Conservation (phyloP, 1,284 basidiomycete genomes). For the Cryptococcus jaspeensis region DNA sequence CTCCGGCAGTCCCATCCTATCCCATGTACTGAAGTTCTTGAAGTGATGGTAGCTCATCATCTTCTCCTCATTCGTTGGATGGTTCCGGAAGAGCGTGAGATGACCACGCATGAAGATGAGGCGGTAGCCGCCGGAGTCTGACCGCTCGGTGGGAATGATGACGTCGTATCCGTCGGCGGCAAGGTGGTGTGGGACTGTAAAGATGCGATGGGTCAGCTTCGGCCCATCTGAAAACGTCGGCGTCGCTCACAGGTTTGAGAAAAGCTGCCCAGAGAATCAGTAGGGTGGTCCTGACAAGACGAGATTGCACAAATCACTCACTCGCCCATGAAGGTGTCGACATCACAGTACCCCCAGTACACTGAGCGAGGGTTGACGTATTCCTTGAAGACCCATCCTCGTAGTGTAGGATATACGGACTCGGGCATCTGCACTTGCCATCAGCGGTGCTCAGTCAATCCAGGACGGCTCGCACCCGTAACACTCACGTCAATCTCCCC, state of each 20-base stretch:
- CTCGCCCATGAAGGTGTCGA: conserved; percentile 17
- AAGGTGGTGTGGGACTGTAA: conserved; percentile 16
- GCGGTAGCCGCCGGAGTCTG: conserved; percentile 3
- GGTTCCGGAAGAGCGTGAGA: conserved; percentile 12
- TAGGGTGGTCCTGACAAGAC: neutral
- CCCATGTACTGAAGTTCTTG: conserved; percentile 12
- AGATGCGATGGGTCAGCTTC: neutral
- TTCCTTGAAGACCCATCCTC: conserved; percentile 16
- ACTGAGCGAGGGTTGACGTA: conserved; percentile 10
- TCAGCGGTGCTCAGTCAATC: neutral
- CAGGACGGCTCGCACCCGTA: neutral
- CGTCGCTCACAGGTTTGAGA: conserved; percentile 12
- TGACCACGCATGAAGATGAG: conserved; percentile 19
- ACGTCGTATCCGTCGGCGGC: conserved; percentile 12
- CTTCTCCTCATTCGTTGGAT: conserved; percentile 7
- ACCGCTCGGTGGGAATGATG: conserved; percentile 8
- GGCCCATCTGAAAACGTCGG: no score
- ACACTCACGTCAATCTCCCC: neutral
- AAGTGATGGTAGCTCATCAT: conserved; percentile 12
- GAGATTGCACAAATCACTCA: conserved; percentile 5
- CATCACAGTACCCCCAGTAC: conserved; percentile 17
- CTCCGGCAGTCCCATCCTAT: neutral
- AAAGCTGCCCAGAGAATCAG: neutral
- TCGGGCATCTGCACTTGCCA: conserved; percentile 7
- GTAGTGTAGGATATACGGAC: conserved; percentile 13